These are phyloP conservation scores for Aspergillus uvarum DNA, from an alignment of 2,329 filamentous ascomycete genomes.

Conservation along the genomic window DNA sequence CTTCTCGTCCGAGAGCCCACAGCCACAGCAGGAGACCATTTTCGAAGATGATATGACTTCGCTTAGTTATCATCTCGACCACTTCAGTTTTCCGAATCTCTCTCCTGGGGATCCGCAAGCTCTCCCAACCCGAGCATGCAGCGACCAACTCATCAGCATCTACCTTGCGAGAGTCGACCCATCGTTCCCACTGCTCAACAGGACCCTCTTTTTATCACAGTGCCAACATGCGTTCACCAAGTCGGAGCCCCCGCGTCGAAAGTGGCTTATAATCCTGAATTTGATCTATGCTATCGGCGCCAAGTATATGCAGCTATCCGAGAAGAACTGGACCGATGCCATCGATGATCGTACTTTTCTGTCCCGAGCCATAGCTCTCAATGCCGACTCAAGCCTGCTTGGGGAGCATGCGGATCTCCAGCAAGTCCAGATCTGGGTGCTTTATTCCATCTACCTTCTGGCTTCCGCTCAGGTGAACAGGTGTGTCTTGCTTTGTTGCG, in stretches of 20 bases:
- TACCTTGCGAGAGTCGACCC: constrained; percentile 41
- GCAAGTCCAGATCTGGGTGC: constrained; percentile 40
- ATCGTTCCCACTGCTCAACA: constrained; percentile 42
- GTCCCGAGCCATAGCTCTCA: neutral
- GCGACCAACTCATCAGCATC: constrained; percentile 37
- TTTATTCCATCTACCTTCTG: constrained; percentile 39
- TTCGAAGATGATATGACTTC: neutral
- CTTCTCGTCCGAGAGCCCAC: neutral
- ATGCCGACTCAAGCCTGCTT: constrained; percentile 22
- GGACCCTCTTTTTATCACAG: constrained; percentile 36
- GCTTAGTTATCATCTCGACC: constrained; percentile 7
- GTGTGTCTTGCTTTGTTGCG: constrained; percentile 21
- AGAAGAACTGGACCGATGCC: neutral
- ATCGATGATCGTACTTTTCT: constrained; percentile 6
- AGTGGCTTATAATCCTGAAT: constrained; percentile 43
- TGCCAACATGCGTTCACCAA: constrained; percentile 26
- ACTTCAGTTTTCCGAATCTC: neutral
- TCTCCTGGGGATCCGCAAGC: neutral
- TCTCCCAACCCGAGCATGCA: constrained; percentile 18
- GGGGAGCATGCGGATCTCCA: constrained; percentile 40
- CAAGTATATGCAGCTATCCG: constrained; percentile 31
- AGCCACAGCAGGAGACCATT: neutral
- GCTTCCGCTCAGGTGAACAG: constrained; percentile 41
- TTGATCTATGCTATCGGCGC: constrained; percentile 43
- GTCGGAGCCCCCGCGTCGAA: constrained; percentile 29